These are phyloP conservation scores for Penicillium lividum DNA, from an alignment of 495 filamentous ascomycete species.

Conservation along the genomic window DNA sequence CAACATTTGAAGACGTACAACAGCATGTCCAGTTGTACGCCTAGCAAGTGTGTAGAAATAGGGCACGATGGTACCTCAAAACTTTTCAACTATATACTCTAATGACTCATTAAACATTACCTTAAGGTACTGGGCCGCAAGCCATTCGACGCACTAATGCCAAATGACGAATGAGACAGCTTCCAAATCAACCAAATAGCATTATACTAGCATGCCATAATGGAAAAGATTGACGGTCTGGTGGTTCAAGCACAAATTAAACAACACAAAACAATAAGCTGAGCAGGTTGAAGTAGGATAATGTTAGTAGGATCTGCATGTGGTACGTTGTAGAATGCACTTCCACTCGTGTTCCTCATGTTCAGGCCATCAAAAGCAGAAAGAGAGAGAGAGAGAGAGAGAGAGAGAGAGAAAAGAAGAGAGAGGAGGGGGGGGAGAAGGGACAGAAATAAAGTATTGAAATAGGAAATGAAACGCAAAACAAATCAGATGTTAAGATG, in stretches of 20 bases:
- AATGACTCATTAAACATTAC: not conserved
- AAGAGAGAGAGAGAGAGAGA: slow-evolving; percentile 12
- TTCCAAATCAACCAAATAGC: not conserved
- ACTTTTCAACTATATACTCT: slow-evolving; percentile 1
- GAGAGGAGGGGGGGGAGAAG: not conserved
- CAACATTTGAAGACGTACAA: too few relatives aligned
- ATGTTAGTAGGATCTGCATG: not conserved
- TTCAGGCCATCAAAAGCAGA: not conserved
- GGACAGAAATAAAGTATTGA: slow-evolving; percentile 6
- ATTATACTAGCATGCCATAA: not conserved
- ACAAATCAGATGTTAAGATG: slow-evolving; percentile 6
- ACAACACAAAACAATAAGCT: slow-evolving; percentile 1
- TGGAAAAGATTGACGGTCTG: slow-evolving; percentile 1
- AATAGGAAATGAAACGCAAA: slow-evolving; percentile 1
- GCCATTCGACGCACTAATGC: not conserved
- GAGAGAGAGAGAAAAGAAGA: too few relatives aligned
- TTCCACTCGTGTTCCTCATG: slow-evolving; percentile 9
- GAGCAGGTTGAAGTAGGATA: not conserved
- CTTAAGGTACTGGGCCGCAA: not conserved
- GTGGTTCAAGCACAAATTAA: slow-evolving; percentile 3
- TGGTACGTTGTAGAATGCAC: not conserved
- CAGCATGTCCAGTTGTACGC: too few relatives aligned
- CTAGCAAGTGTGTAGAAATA: not conserved
- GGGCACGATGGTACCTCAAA: not conserved
- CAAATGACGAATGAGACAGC: not conserved